phyloP scores from a whole-genome alignment of 805 yeast species.

The Saturnispora saitoi region DNA sequence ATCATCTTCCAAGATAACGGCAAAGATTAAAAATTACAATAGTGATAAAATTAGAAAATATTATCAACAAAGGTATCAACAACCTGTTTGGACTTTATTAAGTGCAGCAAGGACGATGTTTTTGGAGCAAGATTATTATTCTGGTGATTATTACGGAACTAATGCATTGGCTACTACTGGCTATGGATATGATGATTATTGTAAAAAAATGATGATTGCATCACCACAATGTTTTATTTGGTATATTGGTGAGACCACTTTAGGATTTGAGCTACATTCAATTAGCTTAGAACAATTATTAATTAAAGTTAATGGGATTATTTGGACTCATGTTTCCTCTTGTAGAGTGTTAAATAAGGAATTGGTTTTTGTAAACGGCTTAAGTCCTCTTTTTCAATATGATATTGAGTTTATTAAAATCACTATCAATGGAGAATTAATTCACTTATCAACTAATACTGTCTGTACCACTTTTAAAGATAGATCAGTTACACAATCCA shows the following conservation, averaged over 20 bases:
- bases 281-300: constrained; percentile 34
- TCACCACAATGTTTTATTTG: constrained; percentile 34
- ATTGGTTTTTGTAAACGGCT: constrained; percentile 51
- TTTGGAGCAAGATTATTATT: constrained; percentile 35
- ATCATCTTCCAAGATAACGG: neutral
- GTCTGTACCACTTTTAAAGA: constrained; percentile 30
- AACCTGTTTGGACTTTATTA: constrained; percentile 48
- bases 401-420: constrained; percentile 42
- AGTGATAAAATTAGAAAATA: constrained; percentile 21
- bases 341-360: constrained; percentile 40
- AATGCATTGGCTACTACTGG: constrained; percentile 32
- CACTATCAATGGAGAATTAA: constrained; percentile 23
- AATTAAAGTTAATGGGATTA: constrained; percentile 53
- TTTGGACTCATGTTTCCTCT: constrained; percentile 58
- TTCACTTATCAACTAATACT: constrained; percentile 26
- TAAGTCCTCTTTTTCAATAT: constrained; percentile 57
- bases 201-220: constrained; percentile 18
- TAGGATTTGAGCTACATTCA: constrained; percentile 43
- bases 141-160: constrained; percentile 32
- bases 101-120: constrained; percentile 44
- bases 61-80: constrained; percentile 23
- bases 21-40: neutral
- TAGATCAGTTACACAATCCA: constrained; percentile 27
- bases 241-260: constrained; percentile 43
- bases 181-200: constrained; percentile 19